Percentiles rank a stretch among this genome's conserved stretches.
Evolutionary conservation across 1,139 yeast genomes (phyloP).

Genomic region (Debaryomycetaceae sp.): DNA sequence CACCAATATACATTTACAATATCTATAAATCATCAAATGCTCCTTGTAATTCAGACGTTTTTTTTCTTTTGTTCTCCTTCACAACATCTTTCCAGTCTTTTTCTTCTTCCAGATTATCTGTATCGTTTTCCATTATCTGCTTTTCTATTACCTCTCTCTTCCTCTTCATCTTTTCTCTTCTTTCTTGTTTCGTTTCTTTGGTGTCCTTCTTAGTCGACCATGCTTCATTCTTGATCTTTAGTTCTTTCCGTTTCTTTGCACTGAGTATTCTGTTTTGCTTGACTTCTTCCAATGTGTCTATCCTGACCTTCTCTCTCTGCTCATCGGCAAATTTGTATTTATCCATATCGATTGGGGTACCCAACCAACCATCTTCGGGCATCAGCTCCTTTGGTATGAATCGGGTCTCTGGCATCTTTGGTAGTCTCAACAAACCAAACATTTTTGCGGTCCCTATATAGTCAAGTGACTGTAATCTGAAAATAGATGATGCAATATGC

Average conservation of each 20-base stretch:
- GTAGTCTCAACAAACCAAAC: conserved; percentile 80
- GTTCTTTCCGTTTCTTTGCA: conserved; percentile 47
- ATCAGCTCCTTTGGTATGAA: conserved; percentile 44
- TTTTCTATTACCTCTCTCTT: conserved; percentile 63
- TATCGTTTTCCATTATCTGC: conserved; percentile 45
- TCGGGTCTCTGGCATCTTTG: conserved; percentile 89
- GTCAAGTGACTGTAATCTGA: conserved; percentile 69
- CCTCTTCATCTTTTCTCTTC: conserved; percentile 61
- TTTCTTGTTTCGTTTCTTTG: conserved; percentile 60
- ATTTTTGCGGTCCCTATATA: conserved; percentile 68
- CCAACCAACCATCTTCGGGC: conserved; percentile 74
- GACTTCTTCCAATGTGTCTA: conserved; percentile 52
- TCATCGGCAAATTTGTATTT: conserved; percentile 60
- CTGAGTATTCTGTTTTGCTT: conserved; percentile 42
- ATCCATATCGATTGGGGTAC: conserved; percentile 60
- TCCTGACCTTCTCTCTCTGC: conserved; percentile 60
- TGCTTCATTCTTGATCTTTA: conserved; percentile 56
- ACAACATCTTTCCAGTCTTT: conserved; percentile 90
- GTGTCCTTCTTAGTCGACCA: conserved; percentile 74
- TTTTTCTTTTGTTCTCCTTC: conserved; percentile 57
- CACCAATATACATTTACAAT: conserved; percentile 3
- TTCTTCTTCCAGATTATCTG: conserved; percentile 52
- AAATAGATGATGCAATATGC: conserved; percentile 89
- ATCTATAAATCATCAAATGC: conserved; percentile 67
- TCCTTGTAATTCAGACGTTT: conserved; percentile 44